phyloP scores from a whole-genome alignment of 352 stramenopile genomes.

The Phytophthora parvispora region DNA sequence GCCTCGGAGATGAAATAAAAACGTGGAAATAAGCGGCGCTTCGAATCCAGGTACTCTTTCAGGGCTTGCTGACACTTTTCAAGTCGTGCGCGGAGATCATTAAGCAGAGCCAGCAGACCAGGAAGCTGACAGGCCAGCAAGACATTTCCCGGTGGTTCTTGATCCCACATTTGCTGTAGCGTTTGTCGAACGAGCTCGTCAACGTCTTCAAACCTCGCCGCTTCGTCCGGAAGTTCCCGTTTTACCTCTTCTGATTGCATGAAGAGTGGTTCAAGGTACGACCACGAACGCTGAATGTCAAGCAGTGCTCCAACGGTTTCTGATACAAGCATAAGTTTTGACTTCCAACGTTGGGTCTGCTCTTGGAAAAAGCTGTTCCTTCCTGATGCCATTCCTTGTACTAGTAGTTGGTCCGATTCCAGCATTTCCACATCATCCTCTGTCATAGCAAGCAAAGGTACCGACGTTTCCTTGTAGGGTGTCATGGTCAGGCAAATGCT shows the following conservation, averaged over 20 bases:
- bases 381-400: slow-evolving; percentile 94
- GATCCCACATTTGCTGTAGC: slow-evolving; percentile 82
- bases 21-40: slow-evolving; percentile 92
- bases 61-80: slow-evolving; percentile 96
- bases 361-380: slow-evolving; percentile 79
- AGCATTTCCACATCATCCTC: slow-evolving; percentile 97
- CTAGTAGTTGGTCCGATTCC: slow-evolving; percentile 95
- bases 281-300: slow-evolving; percentile 97
- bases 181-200: slow-evolving; percentile 84
- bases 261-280: slow-evolving; percentile 96
- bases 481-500: slow-evolving; percentile 83
- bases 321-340: slow-evolving; percentile 71
- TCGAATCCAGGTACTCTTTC: slow-evolving; percentile 96
- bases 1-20: slow-evolving; percentile 98
- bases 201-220: slow-evolving; percentile 89
- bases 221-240: slow-evolving; percentile 93
- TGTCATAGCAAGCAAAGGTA: slow-evolving; percentile 87
- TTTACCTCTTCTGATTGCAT: slow-evolving; percentile 97
- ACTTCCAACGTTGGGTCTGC: slow-evolving; percentile 65
- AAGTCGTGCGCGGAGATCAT: slow-evolving; percentile 80
- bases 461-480: slow-evolving; percentile 88
- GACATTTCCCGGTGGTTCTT: slow-evolving; percentile 75
- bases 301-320: slow-evolving; percentile 91
- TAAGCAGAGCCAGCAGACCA: slow-evolving; percentile 78
- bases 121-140: slow-evolving; percentile 86